Base-by-base conservation (phyloP, 2,329 filamentous ascomycete species). In the Neonectria punicea region DNA sequence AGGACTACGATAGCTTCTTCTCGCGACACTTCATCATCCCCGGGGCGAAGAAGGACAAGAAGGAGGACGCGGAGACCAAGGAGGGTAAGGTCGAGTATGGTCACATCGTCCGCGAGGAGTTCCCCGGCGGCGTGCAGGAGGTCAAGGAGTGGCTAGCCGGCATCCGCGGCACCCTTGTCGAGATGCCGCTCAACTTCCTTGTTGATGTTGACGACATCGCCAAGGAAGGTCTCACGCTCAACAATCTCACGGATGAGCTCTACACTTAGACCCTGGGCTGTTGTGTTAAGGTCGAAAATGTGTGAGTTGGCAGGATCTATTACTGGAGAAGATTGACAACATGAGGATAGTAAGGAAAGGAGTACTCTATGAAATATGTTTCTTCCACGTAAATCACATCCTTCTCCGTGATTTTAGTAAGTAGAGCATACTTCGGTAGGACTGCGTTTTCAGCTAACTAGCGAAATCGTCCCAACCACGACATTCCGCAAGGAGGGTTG, bases 101-200 rank as follows among this genome's bases (percentile, higher is more conserved):
- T 0, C 95, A 98, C 81, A 92, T 97, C 2, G 92, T 97, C 50
- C 89, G 88, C 74, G 90, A 92, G 56, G 89, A 95, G 74, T 93
- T 97, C 78, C 84, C 87, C 0, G 87, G 90, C 68, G 92, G 94
- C 8, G 89, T 90, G 49, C 82, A 82, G n/a, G 90, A 92, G 77
- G 84, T 94, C 64, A 94, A 93, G 81, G 87, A 90, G 55, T 86
- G 89, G 80, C 81, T 94, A 59, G 84, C 85, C 60, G 84, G 87
- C 58, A 83, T 94, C 43, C 86, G 89, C 65, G 92, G 92, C 2
- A 92, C 86, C 9, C 80, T 94, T 50, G 91, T 98, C 8, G 93
- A 97, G 83, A 98, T 98, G 94, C 93, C 94, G 30, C 83, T 98
- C 71, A 84, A 93, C 70, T 98, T 98, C 82, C 82, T 97, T 77